Evolutionary conservation across 208 protist species (phyloP).

Genomic region (Crithidia brevicula): DNA sequence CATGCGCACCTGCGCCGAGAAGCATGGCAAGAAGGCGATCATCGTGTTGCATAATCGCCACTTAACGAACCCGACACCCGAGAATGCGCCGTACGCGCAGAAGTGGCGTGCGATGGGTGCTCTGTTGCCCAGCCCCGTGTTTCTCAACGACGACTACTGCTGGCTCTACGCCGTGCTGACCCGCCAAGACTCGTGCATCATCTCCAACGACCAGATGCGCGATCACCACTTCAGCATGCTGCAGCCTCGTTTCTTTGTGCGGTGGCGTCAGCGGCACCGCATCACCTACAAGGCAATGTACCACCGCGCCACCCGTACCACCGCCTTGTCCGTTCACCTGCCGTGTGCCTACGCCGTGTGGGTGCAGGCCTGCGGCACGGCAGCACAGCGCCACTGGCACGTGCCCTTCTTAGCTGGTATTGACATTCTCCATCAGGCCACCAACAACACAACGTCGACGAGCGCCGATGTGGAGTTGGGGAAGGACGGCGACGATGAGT

Average conservation of each 20-base stretch:
- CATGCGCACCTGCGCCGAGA: conserved; percentile 44
- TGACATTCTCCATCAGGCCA: conserved; percentile 75
- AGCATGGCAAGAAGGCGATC: conserved; percentile 50
- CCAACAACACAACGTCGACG: conserved; percentile 51
- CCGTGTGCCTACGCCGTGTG: conserved; percentile 75
- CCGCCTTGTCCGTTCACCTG: conserved; percentile 41
- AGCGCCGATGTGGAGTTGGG: conserved; percentile 51
- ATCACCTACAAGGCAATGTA: conserved; percentile 79
- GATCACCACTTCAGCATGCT: conserved; percentile 86
- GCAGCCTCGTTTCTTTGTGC: conserved; percentile 78
- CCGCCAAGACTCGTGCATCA: conserved; percentile 50
- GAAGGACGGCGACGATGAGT: conserved; percentile 86
- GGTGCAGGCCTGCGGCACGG: conserved; percentile 55
- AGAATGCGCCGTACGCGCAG: conserved; percentile 44
- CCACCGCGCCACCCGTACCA: conserved; percentile 31
- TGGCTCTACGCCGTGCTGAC: conserved; percentile 78
- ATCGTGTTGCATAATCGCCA: conserved; percentile 85
- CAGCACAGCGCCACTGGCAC: conserved; percentile 64
- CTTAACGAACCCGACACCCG: conserved; percentile 9
- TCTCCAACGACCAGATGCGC: conserved; percentile 89
- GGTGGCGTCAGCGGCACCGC: conserved; percentile 83
- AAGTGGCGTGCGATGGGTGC: conserved; percentile 47
- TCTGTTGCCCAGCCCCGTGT: conserved; percentile 67
- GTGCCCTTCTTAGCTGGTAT: conserved; percentile 64
- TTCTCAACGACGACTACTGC: conserved; percentile 90